Base-by-base conservation (phyloP, 371 early-diverging fungal genomes). In the Dipsacomyces acuminosporus region DNA sequence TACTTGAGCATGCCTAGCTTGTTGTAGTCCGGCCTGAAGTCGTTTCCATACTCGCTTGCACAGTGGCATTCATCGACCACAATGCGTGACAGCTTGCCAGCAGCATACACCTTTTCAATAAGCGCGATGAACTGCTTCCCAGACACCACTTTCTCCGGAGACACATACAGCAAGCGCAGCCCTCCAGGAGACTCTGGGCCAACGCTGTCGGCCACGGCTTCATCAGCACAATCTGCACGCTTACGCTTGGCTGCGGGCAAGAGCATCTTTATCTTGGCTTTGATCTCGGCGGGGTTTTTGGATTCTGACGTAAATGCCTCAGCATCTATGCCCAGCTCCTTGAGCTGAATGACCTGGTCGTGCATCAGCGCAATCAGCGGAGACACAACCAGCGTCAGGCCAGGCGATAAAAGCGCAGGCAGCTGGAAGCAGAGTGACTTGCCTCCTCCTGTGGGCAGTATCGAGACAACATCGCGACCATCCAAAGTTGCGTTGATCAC, bases 391-490 rank as follows among this genome's bases (percentile, higher is more conserved):
- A 95, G 67, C 0, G 92, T 90, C 45, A 95, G 76, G 2, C 91
- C 89, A 1, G 78, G 59, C n/a, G 78, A 72, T 15, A 89, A 45
- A 15, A 91, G 40, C 13, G 92, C 88, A n/a, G 92, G 91, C 1
- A 93, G 74, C 59, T 93, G 93, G 70, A 86, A 93, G 59, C 92
- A 91, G 2, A 92, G 71, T 2, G 86, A 85, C 73, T 94, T 94
- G 26, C 94, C 95, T 3, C 90, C 90, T 30, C 93, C 93, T 15
- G 93, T 93, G 0, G 92, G 93, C 80, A 91, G 82, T 26, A 93
- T 79, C 3, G 90, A 86, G 72, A 93, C 89, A 4, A 84, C 73
- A 63, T 93, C 92, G 25, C 84, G 73, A 0, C 78, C 69, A 17
- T 83, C 78, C 41, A 92, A 56, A 1, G 84, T 79, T n/a, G 90